Evolutionary conservation across 352 stramenopile genomes (phyloP), one percentile per base, ranked within the genome.

Genomic region (Pythium aquatile): DNA sequence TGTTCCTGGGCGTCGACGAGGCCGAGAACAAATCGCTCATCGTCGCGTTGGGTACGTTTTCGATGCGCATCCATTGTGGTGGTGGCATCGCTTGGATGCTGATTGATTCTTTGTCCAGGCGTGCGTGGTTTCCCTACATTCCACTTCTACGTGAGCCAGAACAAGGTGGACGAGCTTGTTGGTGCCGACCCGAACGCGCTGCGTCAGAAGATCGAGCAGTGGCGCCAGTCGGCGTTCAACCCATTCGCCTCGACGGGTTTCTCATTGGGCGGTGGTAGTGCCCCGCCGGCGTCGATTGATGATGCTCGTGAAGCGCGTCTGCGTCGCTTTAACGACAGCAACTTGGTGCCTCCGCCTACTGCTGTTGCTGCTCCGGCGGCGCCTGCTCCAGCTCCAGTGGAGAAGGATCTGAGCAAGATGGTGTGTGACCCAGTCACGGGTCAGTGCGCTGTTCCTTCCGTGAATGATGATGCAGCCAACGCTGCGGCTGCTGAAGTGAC

Each of bases 121-220:
- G 85, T 97, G 30, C 79, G 81, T 16, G 87, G 85, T 29, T 97
- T 96, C 71, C 90, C 90, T 26, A 97, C 90, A 2, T 97, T 97
- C 71, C 87, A 94, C 67, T 94, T 97, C 63, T 97, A 97, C 69
- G 72, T 97, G 60, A 94, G 73, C 63, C 78, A 93, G 60, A 72
- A 71, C 63, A 94, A 96, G 74, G 82, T 97, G 40, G 90, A 97
- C 53, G 88, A 97, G 59, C 74, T 96, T 6, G 81, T 91, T 16
- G 90, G 90, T 26, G 88, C 90, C 2, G 88, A 97, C 62, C 83
- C 85, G 44, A 92, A 93, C 55, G 68, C 80, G 57, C 68, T 97
- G 37, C 83, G 85, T 3, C 70, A 83, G 53, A 96, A 96, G 79
- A 95, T 97, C 58, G 86, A 94, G 67, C 83, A 93, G 67, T 93